A percentile compares a stretch with the other conserved stretches of the same genome.
Evolutionary conservation across 2,329 filamentous ascomycete species (phyloP).

Genomic region (Trichoderma pleuroti): DNA sequence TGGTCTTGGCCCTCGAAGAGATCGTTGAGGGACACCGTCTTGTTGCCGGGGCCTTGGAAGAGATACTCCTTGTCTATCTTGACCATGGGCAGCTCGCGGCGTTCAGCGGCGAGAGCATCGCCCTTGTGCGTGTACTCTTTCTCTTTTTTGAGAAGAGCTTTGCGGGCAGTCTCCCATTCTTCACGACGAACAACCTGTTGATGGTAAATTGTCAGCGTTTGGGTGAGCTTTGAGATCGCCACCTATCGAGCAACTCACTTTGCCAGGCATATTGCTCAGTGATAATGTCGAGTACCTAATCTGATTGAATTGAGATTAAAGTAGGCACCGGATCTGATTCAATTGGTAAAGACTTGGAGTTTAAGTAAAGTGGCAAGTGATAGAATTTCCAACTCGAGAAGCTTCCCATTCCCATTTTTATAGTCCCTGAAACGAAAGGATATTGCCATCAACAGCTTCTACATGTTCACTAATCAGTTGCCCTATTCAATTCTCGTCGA

Average conservation of each 20-base stretch:
- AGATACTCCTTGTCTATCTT: constrained; percentile 35
- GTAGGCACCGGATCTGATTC: neutral
- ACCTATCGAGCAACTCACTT: neutral
- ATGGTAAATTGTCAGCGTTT: neutral
- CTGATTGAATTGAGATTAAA: neutral
- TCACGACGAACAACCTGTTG: constrained; percentile 31
- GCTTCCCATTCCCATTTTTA: neutral
- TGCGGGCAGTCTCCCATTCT: constrained; percentile 36
- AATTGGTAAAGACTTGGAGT: neutral
- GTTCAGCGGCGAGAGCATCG: constrained; percentile 30
- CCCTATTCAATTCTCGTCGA: neutral
- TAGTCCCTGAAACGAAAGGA: neutral
- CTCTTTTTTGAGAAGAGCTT: constrained; percentile 34
- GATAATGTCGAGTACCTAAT: neutral
- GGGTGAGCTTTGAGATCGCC: neutral
- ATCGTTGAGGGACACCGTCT: constrained; percentile 27
- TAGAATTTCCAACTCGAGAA: neutral
- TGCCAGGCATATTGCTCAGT: neutral
- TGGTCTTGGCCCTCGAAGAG: constrained; percentile 36
- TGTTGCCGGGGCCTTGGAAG: constrained; percentile 33
- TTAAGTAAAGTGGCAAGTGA: neutral
- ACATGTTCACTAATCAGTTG: neutral
- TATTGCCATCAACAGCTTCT: neutral
- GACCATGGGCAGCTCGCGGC: constrained; percentile 39
- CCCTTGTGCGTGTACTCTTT: constrained; percentile 32